A percentile compares a stretch with the other conserved stretches of the same genome.
Conservation (phyloP, 805 yeast species). For the Candida takata region DNA sequence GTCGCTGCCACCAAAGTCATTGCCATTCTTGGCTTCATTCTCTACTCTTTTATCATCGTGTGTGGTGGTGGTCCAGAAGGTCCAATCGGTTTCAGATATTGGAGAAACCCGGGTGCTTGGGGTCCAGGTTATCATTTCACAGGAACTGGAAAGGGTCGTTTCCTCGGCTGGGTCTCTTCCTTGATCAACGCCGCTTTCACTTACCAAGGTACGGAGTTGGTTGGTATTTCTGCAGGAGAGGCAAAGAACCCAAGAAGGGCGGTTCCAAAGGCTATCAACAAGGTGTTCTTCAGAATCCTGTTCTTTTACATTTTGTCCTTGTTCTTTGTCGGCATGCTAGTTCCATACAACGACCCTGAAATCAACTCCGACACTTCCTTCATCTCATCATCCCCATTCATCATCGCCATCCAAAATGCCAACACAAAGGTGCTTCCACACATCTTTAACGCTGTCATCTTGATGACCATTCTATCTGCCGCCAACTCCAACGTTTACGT, state of each 20-base stretch:
- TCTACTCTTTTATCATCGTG: slow-evolving; percentile 63
- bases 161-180: slow-evolving; percentile 65
- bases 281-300: slow-evolving; percentile 59
- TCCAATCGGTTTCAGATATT: slow-evolving; percentile 71
- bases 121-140: slow-evolving; percentile 53
- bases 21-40: slow-evolving; percentile 62
- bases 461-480: slow-evolving; percentile 63
- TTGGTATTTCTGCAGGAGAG: slow-evolving; percentile 74
- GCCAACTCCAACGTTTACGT: slow-evolving; percentile 71
- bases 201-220: slow-evolving; percentile 72
- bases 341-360: slow-evolving; percentile 56
- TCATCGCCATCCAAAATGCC: slow-evolving; percentile 61
- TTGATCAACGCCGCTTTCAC: slow-evolving; percentile 71
- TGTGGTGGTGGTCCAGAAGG: slow-evolving; percentile 68
- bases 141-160: slow-evolving; percentile 46
- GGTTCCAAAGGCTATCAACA: slow-evolving; percentile 59
- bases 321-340: slow-evolving; percentile 62
- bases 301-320: slow-evolving; percentile 60
- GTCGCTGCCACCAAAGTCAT: slow-evolving; percentile 58
- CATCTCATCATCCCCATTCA: slow-evolving; percentile 57
- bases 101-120: slow-evolving; percentile 77
- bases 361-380: slow-evolving; percentile 30
- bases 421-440: slow-evolving; percentile 62
- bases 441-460: slow-evolving; percentile 65
- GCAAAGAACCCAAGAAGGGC: slow-evolving; percentile 47